Base-by-base conservation (phyloP, 768 basidiomycete genomes). In the Boletus edulis region DNA sequence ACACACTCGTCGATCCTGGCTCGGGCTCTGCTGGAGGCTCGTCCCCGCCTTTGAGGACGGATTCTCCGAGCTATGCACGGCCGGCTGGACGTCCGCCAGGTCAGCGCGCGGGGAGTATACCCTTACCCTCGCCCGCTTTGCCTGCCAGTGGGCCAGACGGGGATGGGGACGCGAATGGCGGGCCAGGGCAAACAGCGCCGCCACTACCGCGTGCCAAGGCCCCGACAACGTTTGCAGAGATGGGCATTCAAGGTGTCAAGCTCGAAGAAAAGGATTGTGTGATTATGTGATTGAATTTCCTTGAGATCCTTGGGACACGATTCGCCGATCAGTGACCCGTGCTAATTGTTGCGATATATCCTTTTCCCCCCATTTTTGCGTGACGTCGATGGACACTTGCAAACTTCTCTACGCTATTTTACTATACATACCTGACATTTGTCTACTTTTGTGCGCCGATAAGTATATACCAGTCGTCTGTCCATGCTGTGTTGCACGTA, bases 141-240 rank as follows among this genome's bases (percentile, higher is more conserved):
- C 47, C 59, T 9, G 29, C 29, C 13, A 35, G 14, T 35, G 34
- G 12, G 6, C 12, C 34, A 35, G 34, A 14, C 34, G 34, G 34
- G 11, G 38, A 39, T n/a, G 17, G 6, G 38, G 6, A 17, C n/a
- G 38, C 7, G 9, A 39, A 14, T 5, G 14, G 8, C 35, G 14
- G 35, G 8, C 17, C 1, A 46, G 44, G 44, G 13, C 14, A 17
- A n/a, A 27, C 15, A 10, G 10, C 29, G 3, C 29, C 46, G 2
- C 39, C 55, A 34, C 17, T 46, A 24, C 49, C 43, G 35, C 63
- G 60, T 14, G 48, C 22, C 31, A 73, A 65, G 51, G 79, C 85
- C 1, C 82, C 89, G 2, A 78, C 86, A 64, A 94, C 93, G 42
- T 95, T 97, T 73, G 89, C 87, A 20, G 94, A 96, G 77, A 94